Evolutionary conservation across 129 eudicot genomes (phyloP).

Genomic region (Glebionis coronaria): DNA sequence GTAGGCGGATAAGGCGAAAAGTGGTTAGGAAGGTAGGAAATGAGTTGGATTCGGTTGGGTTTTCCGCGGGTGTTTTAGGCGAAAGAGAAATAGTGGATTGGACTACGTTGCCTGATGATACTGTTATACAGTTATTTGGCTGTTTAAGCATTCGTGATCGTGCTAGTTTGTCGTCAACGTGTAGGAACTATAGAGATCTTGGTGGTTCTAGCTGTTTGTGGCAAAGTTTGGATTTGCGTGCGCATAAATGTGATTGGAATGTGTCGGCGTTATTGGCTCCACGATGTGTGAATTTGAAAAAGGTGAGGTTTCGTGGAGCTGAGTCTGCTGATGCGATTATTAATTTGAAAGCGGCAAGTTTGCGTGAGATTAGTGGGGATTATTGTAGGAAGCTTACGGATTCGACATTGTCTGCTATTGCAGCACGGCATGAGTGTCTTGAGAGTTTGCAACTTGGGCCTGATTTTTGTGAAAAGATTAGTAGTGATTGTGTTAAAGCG

Average conservation of each 20-base stretch:
- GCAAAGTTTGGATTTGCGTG: constrained; percentile 76
- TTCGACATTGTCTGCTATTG: constrained; percentile 74
- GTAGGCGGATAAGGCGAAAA: too few relatives aligned
- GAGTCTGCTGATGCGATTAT: constrained; percentile 79
- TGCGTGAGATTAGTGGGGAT: constrained; percentile 78
- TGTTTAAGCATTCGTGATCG: constrained; percentile 85
- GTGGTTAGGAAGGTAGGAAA: too few relatives aligned
- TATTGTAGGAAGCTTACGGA: constrained; percentile 77
- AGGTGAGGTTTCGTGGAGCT: constrained; percentile 85
- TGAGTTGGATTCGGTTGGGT: constrained; percentile 28
- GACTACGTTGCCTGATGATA: constrained; percentile 85
- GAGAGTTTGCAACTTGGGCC: constrained; percentile 86
- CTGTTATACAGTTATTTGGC: constrained; percentile 76
- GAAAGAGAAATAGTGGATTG: constrained; percentile 64
- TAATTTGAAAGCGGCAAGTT: constrained; percentile 57
- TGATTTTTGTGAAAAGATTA: constrained; percentile 72
- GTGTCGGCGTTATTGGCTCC: constrained; percentile 49
- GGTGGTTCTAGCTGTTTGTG: constrained; percentile 75
- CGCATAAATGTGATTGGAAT: constrained; percentile 66
- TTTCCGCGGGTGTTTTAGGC: constrained; percentile 31
- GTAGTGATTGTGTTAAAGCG: constrained; percentile 64
- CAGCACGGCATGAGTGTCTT: constrained; percentile 73
- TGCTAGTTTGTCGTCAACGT: constrained; percentile 83
- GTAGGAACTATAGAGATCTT: constrained; percentile 63
- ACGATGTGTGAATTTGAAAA: constrained; percentile 62